phyloP scores from a whole-genome alignment of 1,284 basidiomycete species.

The Sphaerobolus stellatus region DNA sequence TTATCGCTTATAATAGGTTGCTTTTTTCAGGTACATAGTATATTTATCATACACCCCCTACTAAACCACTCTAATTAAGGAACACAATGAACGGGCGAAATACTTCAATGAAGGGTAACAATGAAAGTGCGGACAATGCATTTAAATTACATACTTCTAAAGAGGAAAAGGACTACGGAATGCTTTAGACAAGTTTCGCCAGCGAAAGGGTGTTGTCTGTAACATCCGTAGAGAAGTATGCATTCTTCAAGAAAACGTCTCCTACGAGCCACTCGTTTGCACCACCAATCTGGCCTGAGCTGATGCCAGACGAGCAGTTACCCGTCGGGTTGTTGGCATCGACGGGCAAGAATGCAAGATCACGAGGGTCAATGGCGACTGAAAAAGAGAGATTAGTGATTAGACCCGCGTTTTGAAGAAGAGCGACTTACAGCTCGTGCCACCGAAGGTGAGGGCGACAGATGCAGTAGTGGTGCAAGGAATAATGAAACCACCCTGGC shows the following conservation, averaged over 20 bases:
- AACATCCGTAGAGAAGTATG: conserved; percentile 74
- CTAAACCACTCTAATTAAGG: too few species aligned
- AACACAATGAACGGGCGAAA: too few species aligned
- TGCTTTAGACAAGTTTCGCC: too few species aligned
- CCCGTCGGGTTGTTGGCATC: conserved; percentile 60
- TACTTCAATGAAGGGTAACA: too few species aligned
- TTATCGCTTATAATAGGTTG: too few species aligned
- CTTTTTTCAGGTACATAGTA: too few species aligned
- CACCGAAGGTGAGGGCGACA: conserved; percentile 71
- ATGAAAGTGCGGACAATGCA: too few species aligned
- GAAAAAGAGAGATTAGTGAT: neutral
- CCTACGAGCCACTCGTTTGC: conserved; percentile 72
- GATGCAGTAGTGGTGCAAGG: conserved; percentile 70
- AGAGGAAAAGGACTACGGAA: too few species aligned
- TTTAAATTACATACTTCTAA: too few species aligned
- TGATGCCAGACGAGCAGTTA: conserved; percentile 75
- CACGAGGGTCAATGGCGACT: conserved; percentile 63
- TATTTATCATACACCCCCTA: too few species aligned
- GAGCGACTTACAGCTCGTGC: conserved; percentile 36
- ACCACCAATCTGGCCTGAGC: conserved; percentile 60
- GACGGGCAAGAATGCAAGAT: conserved; percentile 70
- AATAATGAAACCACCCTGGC: conserved; percentile 70
- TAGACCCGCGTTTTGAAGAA: too few species aligned
- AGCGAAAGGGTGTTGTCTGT: conserved; percentile 68
- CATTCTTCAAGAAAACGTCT: conserved; percentile 68